Conservation (phyloP, 768 basidiomycete species). For the Lentinula sp. region DNA sequence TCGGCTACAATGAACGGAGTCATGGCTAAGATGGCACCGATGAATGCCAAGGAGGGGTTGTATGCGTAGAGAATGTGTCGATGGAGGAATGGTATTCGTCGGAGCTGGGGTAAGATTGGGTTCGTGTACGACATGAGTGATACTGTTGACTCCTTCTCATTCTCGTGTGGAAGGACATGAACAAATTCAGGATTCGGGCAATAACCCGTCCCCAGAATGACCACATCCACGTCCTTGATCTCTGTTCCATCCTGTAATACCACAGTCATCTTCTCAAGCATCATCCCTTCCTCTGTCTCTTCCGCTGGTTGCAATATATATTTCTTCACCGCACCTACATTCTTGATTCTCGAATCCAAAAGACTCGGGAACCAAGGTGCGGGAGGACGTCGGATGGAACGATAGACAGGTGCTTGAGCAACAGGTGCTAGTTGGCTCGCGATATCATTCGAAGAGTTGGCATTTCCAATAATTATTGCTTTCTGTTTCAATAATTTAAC, state of each 20-base stretch:
- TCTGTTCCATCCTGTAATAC: constrained; percentile 29
- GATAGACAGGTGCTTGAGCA: constrained; percentile 33
- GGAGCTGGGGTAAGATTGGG: background rate
- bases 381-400: constrained; percentile 29
- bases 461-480: constrained; percentile 43
- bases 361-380: constrained; percentile 32
- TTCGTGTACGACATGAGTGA: background rate
- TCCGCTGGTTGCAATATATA: constrained; percentile 16
- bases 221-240: constrained; percentile 32
- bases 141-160: too few species aligned
- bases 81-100: constrained; percentile 38
- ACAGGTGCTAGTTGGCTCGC: constrained; percentile 36
- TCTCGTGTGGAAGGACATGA: constrained; percentile 7
- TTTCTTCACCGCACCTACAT: constrained; percentile 32
- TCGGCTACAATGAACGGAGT: constrained; percentile 45
- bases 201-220: constrained; percentile 44
- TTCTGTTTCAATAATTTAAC: constrained; percentile 8
- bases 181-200: constrained; percentile 29
- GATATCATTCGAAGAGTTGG: constrained; percentile 50
- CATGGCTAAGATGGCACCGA: constrained; percentile 32
- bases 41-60: constrained; percentile 42
- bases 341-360: constrained; percentile 32
- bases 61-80: constrained; percentile 38
- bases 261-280: constrained; percentile 22
- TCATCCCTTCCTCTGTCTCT: background rate